Evolutionary conservation across 2,329 filamentous ascomycete genomes (phyloP), one percentile per base, ranked within the genome.

Genomic region (Colletotrichum sansevieriae): DNA sequence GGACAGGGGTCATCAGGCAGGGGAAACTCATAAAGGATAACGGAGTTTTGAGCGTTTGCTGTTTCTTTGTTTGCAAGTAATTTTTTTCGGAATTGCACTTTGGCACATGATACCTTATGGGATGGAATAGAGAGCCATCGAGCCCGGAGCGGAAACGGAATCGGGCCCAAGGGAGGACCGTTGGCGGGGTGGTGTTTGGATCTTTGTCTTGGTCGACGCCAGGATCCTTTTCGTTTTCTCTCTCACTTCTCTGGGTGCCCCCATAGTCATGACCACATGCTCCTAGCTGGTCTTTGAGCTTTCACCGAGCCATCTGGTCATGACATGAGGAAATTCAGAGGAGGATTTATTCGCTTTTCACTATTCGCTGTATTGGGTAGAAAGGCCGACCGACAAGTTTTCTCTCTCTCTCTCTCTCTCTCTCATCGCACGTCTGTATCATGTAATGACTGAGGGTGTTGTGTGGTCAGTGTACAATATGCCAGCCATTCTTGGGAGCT

Each of bases 41-140:
- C 51, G 67, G 67, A 70, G 67, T 70, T 67, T 58, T 41, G 57
- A 68, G 66, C 66, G 66, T 66, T 80, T 76, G 57, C 39, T 41
- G 20, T 61, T 54, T 54, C 54, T 60, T 68, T 18, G 20, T 35
- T 22, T 20, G 62, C 62, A 35, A 22, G 33, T 64, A 44, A 47
- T 52, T 44, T 29, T 29, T 29, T 29, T 29, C 10, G 47, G 29
- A 22, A 65, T 25, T 25, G 55, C 62, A 44, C 41, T 60, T 47
- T 64, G 70, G 66, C 55, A 73, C 49, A 75, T 76, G 75, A 75
- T 75, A 76, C 75, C 74, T 29, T 75, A 68, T 71, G 58, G 41
- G 65, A 60, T 60, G 65, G 55, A 65, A 47, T 29, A 60, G 51
- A 63, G 44, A 63, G 54, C 51, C 63, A 68, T 61, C 57, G 41